phyloP scores from a whole-genome alignment of 306 rosid species.

The Cicer bijugum region DNA sequence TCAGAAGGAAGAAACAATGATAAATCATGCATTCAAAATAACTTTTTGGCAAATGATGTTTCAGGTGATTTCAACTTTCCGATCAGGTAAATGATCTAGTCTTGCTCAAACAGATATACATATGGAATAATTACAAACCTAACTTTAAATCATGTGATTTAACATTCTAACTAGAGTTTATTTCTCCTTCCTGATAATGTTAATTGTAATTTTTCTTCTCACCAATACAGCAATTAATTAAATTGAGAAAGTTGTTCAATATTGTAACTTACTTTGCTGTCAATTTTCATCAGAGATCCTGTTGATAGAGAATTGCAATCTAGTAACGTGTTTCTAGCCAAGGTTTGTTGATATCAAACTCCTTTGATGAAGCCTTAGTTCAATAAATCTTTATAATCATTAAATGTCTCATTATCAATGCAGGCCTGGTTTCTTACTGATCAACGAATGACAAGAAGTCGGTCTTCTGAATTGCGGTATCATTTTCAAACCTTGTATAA shows the following conservation, averaged over 20 bases:
- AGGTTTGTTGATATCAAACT: conserved; percentile 57
- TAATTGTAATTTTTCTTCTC: conserved; percentile 14
- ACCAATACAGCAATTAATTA: conserved; percentile 15
- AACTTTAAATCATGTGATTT: neutral
- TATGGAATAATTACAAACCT: neutral
- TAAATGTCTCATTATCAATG: conserved; percentile 43
- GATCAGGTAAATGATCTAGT: conserved; percentile 58
- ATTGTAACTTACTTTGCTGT: conserved; percentile 42
- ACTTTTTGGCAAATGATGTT: conserved; percentile 55
- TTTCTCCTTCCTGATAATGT: conserved; percentile 17
- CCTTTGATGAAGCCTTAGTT: conserved; percentile 34
- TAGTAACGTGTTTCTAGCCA: conserved; percentile 76
- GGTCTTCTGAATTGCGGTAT: conserved; percentile 94
- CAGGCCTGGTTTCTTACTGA: conserved; percentile 98
- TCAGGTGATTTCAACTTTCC: conserved; percentile 59
- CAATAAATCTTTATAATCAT: conserved; percentile 43
- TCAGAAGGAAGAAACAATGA: conserved; percentile 75
- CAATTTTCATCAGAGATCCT: conserved; percentile 64
- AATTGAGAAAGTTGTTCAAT: conserved; percentile 22
- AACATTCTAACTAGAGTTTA: neutral
- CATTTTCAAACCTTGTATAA: conserved; percentile 7
- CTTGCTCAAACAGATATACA: conserved; percentile 34
- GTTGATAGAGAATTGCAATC: conserved; percentile 71
- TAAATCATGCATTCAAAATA: conserved; percentile 53
- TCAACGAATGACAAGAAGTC: conserved; percentile 93